phyloP scores from a whole-genome alignment of 805 yeast genomes.

The Yamadazyma scolyti region DNA sequence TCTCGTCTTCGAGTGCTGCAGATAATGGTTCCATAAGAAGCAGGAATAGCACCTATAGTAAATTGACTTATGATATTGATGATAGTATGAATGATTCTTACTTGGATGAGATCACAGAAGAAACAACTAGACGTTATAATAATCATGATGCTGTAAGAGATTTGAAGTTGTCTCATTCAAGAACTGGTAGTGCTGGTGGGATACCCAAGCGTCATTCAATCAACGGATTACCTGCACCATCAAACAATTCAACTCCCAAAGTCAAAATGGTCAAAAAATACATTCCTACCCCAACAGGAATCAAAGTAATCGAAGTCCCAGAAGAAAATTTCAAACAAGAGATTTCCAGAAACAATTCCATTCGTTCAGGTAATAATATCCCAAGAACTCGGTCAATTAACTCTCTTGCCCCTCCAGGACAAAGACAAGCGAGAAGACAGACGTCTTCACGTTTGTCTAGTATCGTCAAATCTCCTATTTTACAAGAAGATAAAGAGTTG shows the following conservation, averaged over 20 bases:
- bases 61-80: constrained; percentile 19
- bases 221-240: not conserved
- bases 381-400: constrained; percentile 21
- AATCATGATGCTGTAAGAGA: constrained; percentile 34
- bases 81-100: constrained; percentile 30
- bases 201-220: not conserved
- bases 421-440: constrained; percentile 3
- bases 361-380: constrained; percentile 26
- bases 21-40: not conserved
- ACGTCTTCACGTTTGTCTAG: constrained; percentile 21
- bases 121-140: constrained; percentile 17
- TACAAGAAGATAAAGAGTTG: constrained; percentile 2
- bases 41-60: not conserved
- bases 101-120: constrained; percentile 29
- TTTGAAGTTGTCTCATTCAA: constrained; percentile 24
- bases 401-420: constrained; percentile 4
- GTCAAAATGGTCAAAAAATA: constrained; percentile 59
- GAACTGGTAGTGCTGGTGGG: not conserved
- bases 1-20: not conserved
- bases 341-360: constrained; percentile 36
- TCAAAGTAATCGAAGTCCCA: constrained; percentile 68
- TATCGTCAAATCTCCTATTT: constrained; percentile 7
- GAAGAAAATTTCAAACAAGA: constrained; percentile 37
- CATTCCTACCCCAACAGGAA: constrained; percentile 71
- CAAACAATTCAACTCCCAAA: constrained; percentile 2